Evolutionary conservation across 1,139 yeast genomes (phyloP), one percentile per base, ranked within the genome.

Genomic region (Magnusiomyces paraingens): DNA sequence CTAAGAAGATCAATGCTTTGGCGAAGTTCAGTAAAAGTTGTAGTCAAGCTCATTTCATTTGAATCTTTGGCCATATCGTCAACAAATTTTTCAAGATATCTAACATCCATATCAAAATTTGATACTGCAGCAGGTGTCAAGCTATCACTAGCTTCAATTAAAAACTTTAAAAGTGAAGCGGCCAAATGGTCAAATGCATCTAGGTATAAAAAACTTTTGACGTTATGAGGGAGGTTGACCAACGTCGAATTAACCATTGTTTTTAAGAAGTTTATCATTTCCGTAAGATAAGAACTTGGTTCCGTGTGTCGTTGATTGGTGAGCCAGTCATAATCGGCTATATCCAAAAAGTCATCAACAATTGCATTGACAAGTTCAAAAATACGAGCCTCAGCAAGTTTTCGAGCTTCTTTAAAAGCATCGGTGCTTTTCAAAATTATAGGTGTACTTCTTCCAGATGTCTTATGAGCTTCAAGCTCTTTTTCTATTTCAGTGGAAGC

Each of bases 161-260:
- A 74, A 17, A 84, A 74, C 51, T 77, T 76, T 58, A 86, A 73
- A 65, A 93, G 81, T 58, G 84, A 81, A 47, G 84, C 81, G 0
- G 95, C 84, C 56, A 93, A 78, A 60, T 86, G 84, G 71, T 91
- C 98, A 67, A 88, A 88, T 41, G 93, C 90, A 66, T 95, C 80
- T 62, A 90, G 83, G 59, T 91, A 79, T 36, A 95, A 81, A 59
- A 91, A 73, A 2, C 94, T 83, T 61, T 89, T 81, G 57, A 93
- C 83, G 11, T 87, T 79, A 51, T 78, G 78, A 0, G 98, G 97
- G 45, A 93, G 75, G 58, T 86, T 87, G 18, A 86, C 83, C 62
- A 93, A 80, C n/a, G 95, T 89, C 1, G 95, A 84, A 52, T 86
- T 82, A 66, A 93, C 89, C 76, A 91, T 80, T 68, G 89, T 88